Conservation (phyloP, 1,284 basidiomycete species). For the Apiotrichum domesticum region DNA sequence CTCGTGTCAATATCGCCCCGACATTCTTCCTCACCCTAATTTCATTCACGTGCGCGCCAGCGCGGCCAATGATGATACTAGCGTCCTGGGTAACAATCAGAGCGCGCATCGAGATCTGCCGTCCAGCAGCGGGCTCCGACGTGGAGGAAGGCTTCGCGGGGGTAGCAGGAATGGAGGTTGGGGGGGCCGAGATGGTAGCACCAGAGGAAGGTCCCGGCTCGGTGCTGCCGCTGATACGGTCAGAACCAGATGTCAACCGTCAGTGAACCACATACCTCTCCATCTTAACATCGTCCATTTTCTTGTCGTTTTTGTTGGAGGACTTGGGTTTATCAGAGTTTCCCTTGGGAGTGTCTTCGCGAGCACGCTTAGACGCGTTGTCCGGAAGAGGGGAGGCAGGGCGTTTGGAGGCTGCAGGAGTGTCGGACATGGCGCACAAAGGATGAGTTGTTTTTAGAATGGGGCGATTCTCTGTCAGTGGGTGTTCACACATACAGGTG, state of each 20-base stretch:
- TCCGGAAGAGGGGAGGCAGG: constrained; percentile 30
- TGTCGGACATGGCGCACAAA: constrained; percentile 18
- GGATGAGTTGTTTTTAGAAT: not conserved
- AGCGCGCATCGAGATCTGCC: constrained; percentile 80
- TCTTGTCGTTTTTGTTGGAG: constrained; percentile 17
- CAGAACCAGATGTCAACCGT: not conserved
- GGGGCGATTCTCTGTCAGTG: constrained; percentile 5
- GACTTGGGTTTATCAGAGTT: constrained; percentile 4
- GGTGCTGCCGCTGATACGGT: constrained; percentile 3
- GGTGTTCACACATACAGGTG: constrained; percentile 3
- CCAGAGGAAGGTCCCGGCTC: constrained; percentile 28
- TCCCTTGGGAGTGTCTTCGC: constrained; percentile 19
- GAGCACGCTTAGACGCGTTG: constrained; percentile 24
- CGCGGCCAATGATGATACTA: constrained; percentile 97
- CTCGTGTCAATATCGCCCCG: constrained; percentile 16
- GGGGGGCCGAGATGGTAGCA: constrained; percentile 22
- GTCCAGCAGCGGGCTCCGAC: constrained; percentile 28
- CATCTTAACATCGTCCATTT: constrained; percentile 39
- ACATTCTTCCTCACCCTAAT: constrained; percentile 56
- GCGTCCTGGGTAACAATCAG: constrained; percentile 99
- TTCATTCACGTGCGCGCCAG: constrained; percentile 94
- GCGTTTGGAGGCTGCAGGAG: constrained; percentile 28
- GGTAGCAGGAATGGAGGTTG: constrained; percentile 28
- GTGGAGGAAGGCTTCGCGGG: constrained; percentile 28
- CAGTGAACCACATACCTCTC: constrained; percentile 23